Conservation (phyloP, 2,329 filamentous ascomycete species). For the Keithomyces neogunnii region DNA sequence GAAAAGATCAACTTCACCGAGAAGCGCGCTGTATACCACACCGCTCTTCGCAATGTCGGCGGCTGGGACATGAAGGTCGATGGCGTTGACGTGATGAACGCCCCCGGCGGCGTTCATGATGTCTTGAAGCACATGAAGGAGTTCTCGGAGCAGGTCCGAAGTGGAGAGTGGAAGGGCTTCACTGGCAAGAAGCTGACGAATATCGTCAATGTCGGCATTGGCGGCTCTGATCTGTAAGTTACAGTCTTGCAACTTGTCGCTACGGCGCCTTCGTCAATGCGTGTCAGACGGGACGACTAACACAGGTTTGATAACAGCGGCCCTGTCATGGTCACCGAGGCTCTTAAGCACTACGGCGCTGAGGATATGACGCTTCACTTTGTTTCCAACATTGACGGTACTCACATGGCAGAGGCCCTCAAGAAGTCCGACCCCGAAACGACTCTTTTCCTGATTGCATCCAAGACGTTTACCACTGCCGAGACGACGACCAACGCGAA, state of each 20-base stretch:
- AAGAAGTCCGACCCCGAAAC: slow-evolving; percentile 87
- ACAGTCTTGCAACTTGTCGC: too few species aligned
- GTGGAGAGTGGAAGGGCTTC: slow-evolving; percentile 93
- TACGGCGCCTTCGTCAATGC: not conserved
- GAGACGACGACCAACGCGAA: slow-evolving; percentile 97
- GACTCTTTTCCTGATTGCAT: slow-evolving; percentile 96
- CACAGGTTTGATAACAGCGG: slow-evolving; percentile 48
- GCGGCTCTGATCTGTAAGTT: slow-evolving; percentile 91
- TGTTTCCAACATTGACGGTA: slow-evolving; percentile 98
- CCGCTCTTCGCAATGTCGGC: slow-evolving; percentile 82
- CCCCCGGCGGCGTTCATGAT: slow-evolving; percentile 77
- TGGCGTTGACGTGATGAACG: slow-evolving; percentile 85
- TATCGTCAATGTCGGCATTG: slow-evolving; percentile 96
- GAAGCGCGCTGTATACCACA: slow-evolving; percentile 90
- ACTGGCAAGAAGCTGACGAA: slow-evolving; percentile 95
- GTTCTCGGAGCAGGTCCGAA: slow-evolving; percentile 90
- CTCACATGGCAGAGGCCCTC: slow-evolving; percentile 91
- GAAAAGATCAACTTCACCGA: slow-evolving; percentile 99
- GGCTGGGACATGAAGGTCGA: slow-evolving; percentile 79
- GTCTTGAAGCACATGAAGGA: slow-evolving; percentile 97
- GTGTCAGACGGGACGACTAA: slow-evolving; percentile 8
- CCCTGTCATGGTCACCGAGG: slow-evolving; percentile 98
- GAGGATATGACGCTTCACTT: slow-evolving; percentile 87
- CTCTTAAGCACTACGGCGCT: slow-evolving; percentile 88
- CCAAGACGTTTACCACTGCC: slow-evolving; percentile 98